These are phyloP conservation scores for Hippophae gyantsensis DNA, from an alignment of 306 rosid species.

Conservation along the genomic window DNA sequence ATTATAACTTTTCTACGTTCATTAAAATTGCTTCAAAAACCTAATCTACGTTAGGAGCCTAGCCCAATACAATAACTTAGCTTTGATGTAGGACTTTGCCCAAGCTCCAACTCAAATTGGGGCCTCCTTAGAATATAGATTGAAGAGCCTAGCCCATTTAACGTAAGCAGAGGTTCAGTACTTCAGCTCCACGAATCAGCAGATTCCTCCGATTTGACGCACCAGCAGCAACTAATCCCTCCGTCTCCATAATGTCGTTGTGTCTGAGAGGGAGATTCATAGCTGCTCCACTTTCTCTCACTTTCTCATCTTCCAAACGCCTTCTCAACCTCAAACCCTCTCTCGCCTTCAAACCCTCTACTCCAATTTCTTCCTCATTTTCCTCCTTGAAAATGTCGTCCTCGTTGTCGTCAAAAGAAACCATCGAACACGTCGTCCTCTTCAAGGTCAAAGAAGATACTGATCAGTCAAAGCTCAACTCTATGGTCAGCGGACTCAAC, in stretches of 20 bases:
- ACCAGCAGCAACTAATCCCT: not conserved
- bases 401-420: constrained; percentile 16
- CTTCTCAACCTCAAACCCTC: not conserved
- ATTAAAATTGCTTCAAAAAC: too few relatives aligned
- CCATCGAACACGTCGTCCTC: constrained; percentile 70
- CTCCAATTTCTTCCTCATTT: not conserved
- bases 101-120: too few relatives aligned
- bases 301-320: constrained; percentile 16
- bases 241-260: constrained; percentile 8
- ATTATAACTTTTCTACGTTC: too few relatives aligned
- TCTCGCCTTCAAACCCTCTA: constrained; percentile 20
- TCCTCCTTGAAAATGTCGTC: constrained; percentile 19
- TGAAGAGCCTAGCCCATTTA: too few relatives aligned
- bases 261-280: constrained; percentile 18
- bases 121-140: too few relatives aligned
- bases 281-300: constrained; percentile 14
- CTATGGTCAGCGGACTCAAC: constrained; percentile 45
- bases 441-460: constrained; percentile 72
- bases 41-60: too few relatives aligned
- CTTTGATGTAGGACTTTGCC: too few relatives aligned
- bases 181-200: not conserved
- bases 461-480: constrained; percentile 45
- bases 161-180: too few relatives aligned
- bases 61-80: too few relatives aligned
- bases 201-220: not conserved